phyloP scores from a whole-genome alignment of 129 eudicot species.

The Kitagawia praeruptora region DNA sequence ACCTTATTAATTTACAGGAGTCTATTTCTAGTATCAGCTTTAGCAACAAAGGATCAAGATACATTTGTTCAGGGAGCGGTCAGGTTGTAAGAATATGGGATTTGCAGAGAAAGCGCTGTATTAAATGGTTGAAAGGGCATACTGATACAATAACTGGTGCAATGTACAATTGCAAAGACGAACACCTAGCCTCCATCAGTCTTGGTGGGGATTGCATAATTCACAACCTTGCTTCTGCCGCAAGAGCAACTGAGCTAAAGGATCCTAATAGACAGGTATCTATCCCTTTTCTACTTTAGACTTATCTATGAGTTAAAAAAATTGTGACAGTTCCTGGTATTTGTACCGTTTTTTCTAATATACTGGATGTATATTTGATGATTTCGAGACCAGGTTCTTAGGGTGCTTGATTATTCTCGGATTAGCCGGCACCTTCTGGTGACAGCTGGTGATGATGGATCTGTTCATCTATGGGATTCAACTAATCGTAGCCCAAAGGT shows the following conservation, averaged over 20 bases:
- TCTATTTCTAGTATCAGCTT: constrained; percentile 70
- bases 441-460: constrained; percentile 99
- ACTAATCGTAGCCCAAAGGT: constrained; percentile 95
- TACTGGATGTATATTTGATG: constrained; percentile 45
- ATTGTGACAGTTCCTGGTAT: constrained; percentile 15
- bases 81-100: constrained; percentile 98
- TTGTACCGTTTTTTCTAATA: constrained; percentile 28
- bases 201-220: constrained; percentile 72
- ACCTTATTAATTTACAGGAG: constrained; percentile 39
- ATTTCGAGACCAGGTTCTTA: constrained; percentile 68
- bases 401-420: constrained; percentile 98
- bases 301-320: constrained; percentile 14
- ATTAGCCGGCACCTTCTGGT: constrained; percentile 93
- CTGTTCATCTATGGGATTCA: constrained; percentile 94
- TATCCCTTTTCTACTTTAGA: constrained; percentile 15
- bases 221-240: constrained; percentile 93
- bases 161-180: constrained; percentile 89
- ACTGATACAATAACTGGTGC: constrained; percentile 79
- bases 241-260: constrained; percentile 73
- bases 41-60: constrained; percentile 87
- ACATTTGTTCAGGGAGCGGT: constrained; percentile 89
- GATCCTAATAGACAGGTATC: constrained; percentile 89
- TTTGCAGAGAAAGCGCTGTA: constrained; percentile 83
- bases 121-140: constrained; percentile 96
- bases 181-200: constrained; percentile 94